Base-by-base conservation (phyloP, 495 filamentous ascomycete species). In the Daldinia vernicosa region DNA sequence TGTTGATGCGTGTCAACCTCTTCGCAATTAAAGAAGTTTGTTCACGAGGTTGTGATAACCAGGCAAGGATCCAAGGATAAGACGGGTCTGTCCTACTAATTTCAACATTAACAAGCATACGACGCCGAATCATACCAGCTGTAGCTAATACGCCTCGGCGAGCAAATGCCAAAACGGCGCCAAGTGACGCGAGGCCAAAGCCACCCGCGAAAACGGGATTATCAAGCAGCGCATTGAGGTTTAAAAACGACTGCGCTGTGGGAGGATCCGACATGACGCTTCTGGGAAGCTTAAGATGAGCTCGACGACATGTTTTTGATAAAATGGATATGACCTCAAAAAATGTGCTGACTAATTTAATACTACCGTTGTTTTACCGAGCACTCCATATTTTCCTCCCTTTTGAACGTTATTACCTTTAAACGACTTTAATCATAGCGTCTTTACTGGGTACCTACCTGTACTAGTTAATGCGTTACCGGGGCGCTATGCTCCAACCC, bases 61-160 rank as follows among this genome's bases (percentile, higher is more conserved):
- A 99, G 43, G 92, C 87, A 4, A 99, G 86, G 37, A 98, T 89
- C 95, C 95, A 98, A 60, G 87, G 89, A 79, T 98, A 99, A 12
- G 95, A 93, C 55, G 93, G 90, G 78, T 98, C 95, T 74, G 93
- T 92, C 75, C 92, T 91, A 74, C 89, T 94, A 77, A 99, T 97
- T 78, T 98, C 96, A 70, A 98, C 86, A 74, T 98, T 92, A 59
- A 98, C 92, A 8, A 99, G 90, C 83, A 99, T 89, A 56, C 94
- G 92, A 51, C 91, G 88, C 43, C 92, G 91, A 59, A 97, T 79
- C 60, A 97, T 86, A 40, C 83, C 83, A 26, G 89, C 89, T 55
- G 89, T 89, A 76, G 88, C 84, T 60, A 91, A 89, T 63, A 90
- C 66, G 24, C 89, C 90, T 72, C 88, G 89, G 51, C 95, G 94